phyloP scores from a whole-genome alignment of 805 yeast species.

The Kluyveromyces lactis region DNA sequence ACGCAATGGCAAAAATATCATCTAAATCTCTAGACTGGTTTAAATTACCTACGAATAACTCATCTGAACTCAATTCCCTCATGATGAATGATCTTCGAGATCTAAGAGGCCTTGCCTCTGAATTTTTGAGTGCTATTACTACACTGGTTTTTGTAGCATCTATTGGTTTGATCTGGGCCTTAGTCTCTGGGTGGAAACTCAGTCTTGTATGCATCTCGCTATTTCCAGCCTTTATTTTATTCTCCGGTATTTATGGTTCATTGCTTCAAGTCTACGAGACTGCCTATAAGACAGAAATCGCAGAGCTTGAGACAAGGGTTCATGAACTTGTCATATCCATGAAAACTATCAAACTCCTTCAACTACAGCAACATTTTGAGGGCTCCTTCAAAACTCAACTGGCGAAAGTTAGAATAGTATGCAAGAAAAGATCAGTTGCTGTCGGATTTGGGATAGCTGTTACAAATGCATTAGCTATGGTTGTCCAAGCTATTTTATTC shows the following conservation, averaged over 20 bases:
- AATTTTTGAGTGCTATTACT: conserved; percentile 46
- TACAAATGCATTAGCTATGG: conserved; percentile 42
- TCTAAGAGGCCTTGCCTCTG: conserved; percentile 54
- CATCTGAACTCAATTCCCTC: conserved; percentile 54
- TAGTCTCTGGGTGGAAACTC: conserved; percentile 76
- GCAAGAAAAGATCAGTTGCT: conserved; percentile 43
- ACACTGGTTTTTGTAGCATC: conserved; percentile 46
- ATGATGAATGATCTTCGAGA: conserved; percentile 79
- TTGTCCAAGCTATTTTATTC: conserved; percentile 64
- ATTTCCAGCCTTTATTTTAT: conserved; percentile 50
- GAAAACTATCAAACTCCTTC: conserved; percentile 53
- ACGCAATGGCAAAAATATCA: conserved; percentile 40
- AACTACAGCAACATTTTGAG: conserved; percentile 42
- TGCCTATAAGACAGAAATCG: conserved; percentile 47
- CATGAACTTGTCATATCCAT: conserved; percentile 51
- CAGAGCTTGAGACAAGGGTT: conserved; percentile 41
- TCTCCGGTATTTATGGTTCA: conserved; percentile 45
- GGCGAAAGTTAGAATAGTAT: conserved; percentile 29
- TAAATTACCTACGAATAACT: conserved; percentile 29
- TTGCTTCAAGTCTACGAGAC: conserved; percentile 50
- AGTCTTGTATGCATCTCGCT: conserved; percentile 75
- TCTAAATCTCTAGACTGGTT: conserved; percentile 50
- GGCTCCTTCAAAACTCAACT: conserved; percentile 30
- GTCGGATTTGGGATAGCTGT: conserved; percentile 64
- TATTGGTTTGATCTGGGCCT: conserved; percentile 70